Evolutionary conservation across 169 alveolate species (phyloP).

Genomic region (Neospora caninum): DNA sequence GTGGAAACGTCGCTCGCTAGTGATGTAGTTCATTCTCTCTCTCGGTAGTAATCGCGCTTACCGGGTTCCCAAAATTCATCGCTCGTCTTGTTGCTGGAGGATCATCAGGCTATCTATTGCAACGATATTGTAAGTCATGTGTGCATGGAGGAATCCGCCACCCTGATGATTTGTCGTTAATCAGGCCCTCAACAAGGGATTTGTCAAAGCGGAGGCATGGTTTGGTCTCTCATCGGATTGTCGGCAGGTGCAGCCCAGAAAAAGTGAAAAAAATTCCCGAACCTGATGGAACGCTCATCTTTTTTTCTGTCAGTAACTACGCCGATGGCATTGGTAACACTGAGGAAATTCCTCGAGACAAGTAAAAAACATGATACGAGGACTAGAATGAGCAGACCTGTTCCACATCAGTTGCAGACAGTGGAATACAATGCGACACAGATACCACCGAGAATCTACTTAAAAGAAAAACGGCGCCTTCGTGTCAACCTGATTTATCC

Average conservation of each 20-base stretch:
- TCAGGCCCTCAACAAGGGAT: constrained; percentile 54
- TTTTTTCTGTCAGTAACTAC: background rate
- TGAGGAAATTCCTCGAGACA: background rate
- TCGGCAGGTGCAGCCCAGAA: background rate
- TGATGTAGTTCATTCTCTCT: background rate
- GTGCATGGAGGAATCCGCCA: background rate
- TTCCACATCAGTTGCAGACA: background rate
- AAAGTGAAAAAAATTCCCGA: no score
- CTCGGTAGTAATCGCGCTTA: constrained; percentile 38
- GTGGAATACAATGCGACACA: background rate
- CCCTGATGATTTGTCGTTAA: background rate
- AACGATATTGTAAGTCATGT: constrained; percentile 28
- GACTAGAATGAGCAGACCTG: background rate
- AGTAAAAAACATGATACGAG: background rate
- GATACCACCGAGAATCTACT: background rate
- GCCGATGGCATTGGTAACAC: background rate
- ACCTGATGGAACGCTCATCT: no score
- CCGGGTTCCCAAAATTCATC: constrained; percentile 47
- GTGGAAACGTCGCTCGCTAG: background rate
- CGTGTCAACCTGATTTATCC: background rate
- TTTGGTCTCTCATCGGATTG: constrained; percentile 44
- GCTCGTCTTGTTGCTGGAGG: constrained; percentile 62
- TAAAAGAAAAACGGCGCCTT: background rate
- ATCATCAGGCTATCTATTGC: constrained; percentile 57
- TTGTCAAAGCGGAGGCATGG: constrained; percentile 36